Base-by-base conservation (phyloP, 23 red algal species). In the Pyropia haitanensis region DNA sequence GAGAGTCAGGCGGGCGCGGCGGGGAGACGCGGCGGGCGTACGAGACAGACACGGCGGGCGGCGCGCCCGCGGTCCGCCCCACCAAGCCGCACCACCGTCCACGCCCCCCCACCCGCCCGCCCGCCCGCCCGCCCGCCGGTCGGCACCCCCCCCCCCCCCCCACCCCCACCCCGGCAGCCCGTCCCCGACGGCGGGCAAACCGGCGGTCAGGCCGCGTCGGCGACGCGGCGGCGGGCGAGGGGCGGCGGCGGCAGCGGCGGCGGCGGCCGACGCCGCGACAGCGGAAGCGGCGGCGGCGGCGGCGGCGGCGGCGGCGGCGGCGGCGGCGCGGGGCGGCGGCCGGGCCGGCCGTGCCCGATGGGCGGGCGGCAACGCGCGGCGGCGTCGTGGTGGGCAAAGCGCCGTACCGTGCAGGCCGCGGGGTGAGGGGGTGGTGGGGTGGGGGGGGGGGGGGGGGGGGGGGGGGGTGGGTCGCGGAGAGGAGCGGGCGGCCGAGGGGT, bases 381-480 rank as follows among this genome's bases (percentile, higher is more conserved):
- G 60, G 17, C 16, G 18, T 16, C 14, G 0, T 28, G 60, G 15
- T 4, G 18, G 17, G 60, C 16, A 16, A 14, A 16, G 14, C 27
- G 28, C n/a, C 16, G 28, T 0, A 16, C 16, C 27, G 28, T 63
- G n/a, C 60, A 5, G 2, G 2, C 55, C 6, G 1, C 23, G 55
- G 20, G 10, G 55, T 5, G 23, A 24, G 55, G 55, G 55, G 55
- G 17, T 17, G 57, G 13, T 22, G 14, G 14, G n/a, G 2, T 3
- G 2, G 33, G n/a, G 60, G 60, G 59, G 59, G 34, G 15, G 59
- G 34, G 14, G 59, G 14, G n/a, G 59, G 34, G 59, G 59, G 34
- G 29, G 59, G 1, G n/a, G 9, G n/a, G 59, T 13, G 18, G 14
- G 14, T 17, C 1, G 60, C 17, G 16, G 4, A 18, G 14, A 23